These are phyloP conservation scores for Fusarium annulatum DNA, from an alignment of 2,329 filamentous ascomycete species.

Conservation along the genomic window DNA sequence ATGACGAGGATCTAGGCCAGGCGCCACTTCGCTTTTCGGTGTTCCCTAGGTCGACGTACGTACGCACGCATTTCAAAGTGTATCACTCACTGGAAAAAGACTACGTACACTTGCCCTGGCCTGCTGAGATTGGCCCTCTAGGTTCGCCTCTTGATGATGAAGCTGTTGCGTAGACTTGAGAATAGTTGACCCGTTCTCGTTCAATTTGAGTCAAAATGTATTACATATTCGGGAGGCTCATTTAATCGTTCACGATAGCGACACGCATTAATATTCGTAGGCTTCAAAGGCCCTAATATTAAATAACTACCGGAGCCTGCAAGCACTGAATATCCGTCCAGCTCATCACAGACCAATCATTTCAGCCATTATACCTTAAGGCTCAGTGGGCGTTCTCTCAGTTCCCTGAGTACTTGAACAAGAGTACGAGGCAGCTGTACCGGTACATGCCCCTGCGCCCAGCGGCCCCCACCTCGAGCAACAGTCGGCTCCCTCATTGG, in stretches of 20 bases:
- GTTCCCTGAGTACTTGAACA: conserved; percentile 7
- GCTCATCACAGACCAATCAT: conserved; percentile 2
- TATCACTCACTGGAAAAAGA: conserved; percentile 5
- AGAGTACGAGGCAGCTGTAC: conserved; percentile 40
- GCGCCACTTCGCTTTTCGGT: conserved; percentile 28
- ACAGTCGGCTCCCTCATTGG: conserved; percentile 45
- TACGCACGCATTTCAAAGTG: conserved; percentile 21
- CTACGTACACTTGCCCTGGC: conserved; percentile 33
- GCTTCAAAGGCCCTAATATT: conserved; percentile 12
- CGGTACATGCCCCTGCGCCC: conserved; percentile 44
- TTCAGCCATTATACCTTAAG: not conserved
- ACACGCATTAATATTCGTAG: conserved; percentile 29
- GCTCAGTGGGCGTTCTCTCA: conserved; percentile 16
- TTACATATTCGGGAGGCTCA: not conserved
- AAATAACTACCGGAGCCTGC: conserved; percentile 23
- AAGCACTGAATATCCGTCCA: not conserved
- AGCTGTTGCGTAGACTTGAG: conserved; percentile 34
- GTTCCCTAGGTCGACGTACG: conserved; percentile 8
- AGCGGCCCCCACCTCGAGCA: conserved; percentile 38
- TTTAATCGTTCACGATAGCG: conserved; percentile 3
- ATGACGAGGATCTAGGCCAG: conserved; percentile 31
- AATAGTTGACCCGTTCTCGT: conserved; percentile 15
- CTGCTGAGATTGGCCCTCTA: conserved; percentile 20
- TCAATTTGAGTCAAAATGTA: not conserved
- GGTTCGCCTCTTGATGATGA: conserved; percentile 42